These are phyloP conservation scores for Sphenostylis stenocarpa DNA, from an alignment of 306 rosid species.

Conservation along the genomic window DNA sequence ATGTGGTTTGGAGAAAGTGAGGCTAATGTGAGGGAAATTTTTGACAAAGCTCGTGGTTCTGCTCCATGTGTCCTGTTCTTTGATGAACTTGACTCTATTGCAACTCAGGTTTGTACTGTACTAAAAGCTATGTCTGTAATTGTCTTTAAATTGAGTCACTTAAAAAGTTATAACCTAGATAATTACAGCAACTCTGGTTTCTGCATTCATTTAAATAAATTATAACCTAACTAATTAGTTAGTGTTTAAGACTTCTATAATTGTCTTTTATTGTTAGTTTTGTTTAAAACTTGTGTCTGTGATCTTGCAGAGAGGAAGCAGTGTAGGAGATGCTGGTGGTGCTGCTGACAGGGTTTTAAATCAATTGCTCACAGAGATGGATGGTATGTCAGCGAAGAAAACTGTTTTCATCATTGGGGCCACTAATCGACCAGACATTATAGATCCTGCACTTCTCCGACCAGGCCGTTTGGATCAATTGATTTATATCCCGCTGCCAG, in stretches of 20 bases:
- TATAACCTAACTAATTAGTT: not conserved
- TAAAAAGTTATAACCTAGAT: too few relatives aligned
- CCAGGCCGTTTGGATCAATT: slow-evolving; percentile 97
- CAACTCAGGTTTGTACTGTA: slow-evolving; percentile 78
- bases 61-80: slow-evolving; percentile 99
- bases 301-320: slow-evolving; percentile 82
- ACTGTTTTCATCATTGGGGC: slow-evolving; percentile 97
- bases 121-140: too few relatives aligned
- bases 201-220: too few relatives aligned
- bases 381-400: slow-evolving; percentile 97
- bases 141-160: too few relatives aligned
- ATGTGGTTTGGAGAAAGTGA: slow-evolving; percentile 99
- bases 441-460: slow-evolving; percentile 94
- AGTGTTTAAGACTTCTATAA: not conserved
- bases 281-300: slow-evolving; percentile 5
- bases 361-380: slow-evolving; percentile 96
- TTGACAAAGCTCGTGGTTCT: slow-evolving; percentile 98
- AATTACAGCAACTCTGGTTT: too few relatives aligned
- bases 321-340: slow-evolving; percentile 98
- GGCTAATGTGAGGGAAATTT: slow-evolving; percentile 94
- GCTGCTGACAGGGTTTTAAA: slow-evolving; percentile 98
- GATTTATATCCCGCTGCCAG: slow-evolving; percentile 98
- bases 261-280: slow-evolving; percentile 13
- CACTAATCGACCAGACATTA: slow-evolving; percentile 93
- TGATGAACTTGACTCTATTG: slow-evolving; percentile 97